Evolutionary conservation across 345 rosid species (phyloP), one percentile per base, ranked within the genome.

Genomic region (Microthlaspi erraticum): DNA sequence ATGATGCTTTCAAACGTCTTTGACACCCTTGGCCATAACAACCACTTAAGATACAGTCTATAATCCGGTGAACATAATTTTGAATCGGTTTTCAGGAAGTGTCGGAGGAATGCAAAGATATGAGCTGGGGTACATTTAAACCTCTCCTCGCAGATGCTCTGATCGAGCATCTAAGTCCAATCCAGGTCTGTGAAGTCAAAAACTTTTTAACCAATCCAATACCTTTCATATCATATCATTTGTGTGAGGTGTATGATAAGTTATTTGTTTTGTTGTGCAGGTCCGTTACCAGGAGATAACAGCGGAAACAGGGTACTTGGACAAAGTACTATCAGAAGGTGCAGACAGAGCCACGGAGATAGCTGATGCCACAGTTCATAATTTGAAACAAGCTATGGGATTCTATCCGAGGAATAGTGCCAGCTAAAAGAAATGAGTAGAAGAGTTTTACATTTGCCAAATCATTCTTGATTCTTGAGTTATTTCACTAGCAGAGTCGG

Each of bases 51-150:
- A 45, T 54, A 10, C 16, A 23, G 19, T 8, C 37, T 51, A n/a
- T 13, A 17, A n/a, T 13, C 11, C 3, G 11, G 20, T 51, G 10
- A 37, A 13, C 12, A 58, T 13, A 26, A 26, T 26, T 38, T 45
- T 20, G 5, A 26, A 60, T 61, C 31, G 17, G 67, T 53, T 65
- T n/a, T 52, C 89, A 90, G 97, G 94, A 93, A 84, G 92, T 90
- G 73, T 75, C 65, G 2, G 76, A 73, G 62, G 97, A 93, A 78
- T 88, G 96, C 77, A 82, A 81, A 77, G 80, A 84, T 70, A 85
- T 93, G 91, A 90, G 71, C 70, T 91, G 96, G 96, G 97, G 97
- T 55, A 59, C 74, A 0, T 90, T 93, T 76, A 93, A 93, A 81
- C 65, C 83, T 61, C 82, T 87, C 51, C 77, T 93, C 42, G 46